Percentiles rank a stretch among this genome's conserved stretches.
phyloP scores from a whole-genome alignment of 208 protist genomes.

The Porcisia deanei region DNA sequence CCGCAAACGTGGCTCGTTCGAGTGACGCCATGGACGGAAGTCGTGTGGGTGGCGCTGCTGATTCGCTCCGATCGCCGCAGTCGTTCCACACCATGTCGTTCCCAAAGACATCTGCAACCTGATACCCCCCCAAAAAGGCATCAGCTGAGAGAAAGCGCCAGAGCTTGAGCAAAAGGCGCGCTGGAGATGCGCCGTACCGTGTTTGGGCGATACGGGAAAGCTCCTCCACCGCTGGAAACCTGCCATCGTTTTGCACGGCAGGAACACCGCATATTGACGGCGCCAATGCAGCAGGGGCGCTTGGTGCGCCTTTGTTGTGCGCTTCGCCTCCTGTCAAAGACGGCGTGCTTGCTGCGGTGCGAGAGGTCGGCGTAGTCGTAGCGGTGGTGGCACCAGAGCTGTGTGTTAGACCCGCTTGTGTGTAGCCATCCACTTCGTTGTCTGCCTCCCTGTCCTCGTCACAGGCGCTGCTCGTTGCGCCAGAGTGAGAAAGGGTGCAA shows the following conservation, averaged over 20 bases:
- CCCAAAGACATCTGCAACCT: slow-evolving; percentile 50
- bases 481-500: background rate
- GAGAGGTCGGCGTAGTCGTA: slow-evolving; percentile 9
- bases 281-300: background rate
- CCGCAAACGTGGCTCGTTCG: slow-evolving; percentile 22
- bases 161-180: slow-evolving; percentile 44
- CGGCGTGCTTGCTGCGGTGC: slow-evolving; percentile 14
- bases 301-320: background rate
- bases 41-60: background rate
- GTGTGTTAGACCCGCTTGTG: slow-evolving; percentile 17
- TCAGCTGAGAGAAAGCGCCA: slow-evolving; percentile 52
- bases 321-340: background rate
- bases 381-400: slow-evolving; percentile 12
- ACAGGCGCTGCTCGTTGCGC: background rate
- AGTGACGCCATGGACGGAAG: slow-evolving; percentile 6
- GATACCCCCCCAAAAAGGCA: slow-evolving; percentile 47
- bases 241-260: background rate
- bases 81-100: slow-evolving; percentile 23
- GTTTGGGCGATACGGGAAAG: slow-evolving; percentile 18
- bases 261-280: background rate
- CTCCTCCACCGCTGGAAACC: slow-evolving; percentile 10
- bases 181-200: slow-evolving; percentile 24
- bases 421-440: slow-evolving; percentile 19
- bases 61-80: slow-evolving; percentile 8
- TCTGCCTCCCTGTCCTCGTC: slow-evolving; percentile 17